Evolutionary conservation across 345 rosid species (phyloP), one percentile per base, ranked within the genome.

Genomic region (Orychophragmus violaceus): DNA sequence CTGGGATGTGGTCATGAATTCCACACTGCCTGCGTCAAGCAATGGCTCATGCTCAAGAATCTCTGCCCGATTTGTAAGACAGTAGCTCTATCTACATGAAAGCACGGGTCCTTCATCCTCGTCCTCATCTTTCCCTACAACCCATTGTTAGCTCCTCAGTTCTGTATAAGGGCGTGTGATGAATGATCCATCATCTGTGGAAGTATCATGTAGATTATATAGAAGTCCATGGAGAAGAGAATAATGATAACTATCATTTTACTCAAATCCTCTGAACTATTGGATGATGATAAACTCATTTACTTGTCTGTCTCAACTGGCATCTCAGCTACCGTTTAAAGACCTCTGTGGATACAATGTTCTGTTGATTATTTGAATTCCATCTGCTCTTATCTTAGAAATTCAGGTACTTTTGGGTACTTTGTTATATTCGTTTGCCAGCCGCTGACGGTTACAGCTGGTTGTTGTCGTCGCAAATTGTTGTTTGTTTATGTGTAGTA

Each of bases 41-140:
- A 87, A 62, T 91, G 96, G 98, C 71, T 91, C 51, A 78, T 72
- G 87, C 90, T 68, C 27, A 91, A 91, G 77, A 91, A 89, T 70
- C 76, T 88, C 69, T 89, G 97, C 76, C 96, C 98, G n/a, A 83
- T 91, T 49, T 91, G 96, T 67, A 91, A 91, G 71, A 85, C 89
- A 17, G 75, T 87, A 5, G 98, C 81, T 56, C 74, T 90, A 59
- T 74, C 75, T 30, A 81, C 87, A 54, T 87, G 78, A 71, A 18
- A 54, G 30, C 66, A 28, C 33, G 13, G 23, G 23, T 62, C 64
- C 30, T 71, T 62, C 61, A 51, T 52, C 61, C 11, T 51, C 64
- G 55, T 22, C 32, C 42, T 52, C 29, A 3, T 12, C 17, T 50
- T n/a, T n/a, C 14, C 22, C 5, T 23, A 4, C 24, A 21, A 19